Conservation (phyloP, 768 basidiomycete genomes). For the Coprinopsis strossmayeri region DNA sequence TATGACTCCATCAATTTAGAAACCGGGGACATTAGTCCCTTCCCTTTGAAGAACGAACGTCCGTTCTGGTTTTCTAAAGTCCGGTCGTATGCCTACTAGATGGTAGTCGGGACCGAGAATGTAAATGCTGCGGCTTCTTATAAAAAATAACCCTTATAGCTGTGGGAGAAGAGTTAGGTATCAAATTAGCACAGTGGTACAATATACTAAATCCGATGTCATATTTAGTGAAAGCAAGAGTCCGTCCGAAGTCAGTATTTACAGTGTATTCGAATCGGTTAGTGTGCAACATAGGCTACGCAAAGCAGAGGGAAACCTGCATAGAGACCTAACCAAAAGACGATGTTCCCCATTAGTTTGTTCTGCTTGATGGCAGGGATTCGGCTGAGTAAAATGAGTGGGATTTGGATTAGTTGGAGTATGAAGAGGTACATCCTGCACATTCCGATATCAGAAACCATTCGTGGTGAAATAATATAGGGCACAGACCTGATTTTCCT, state of each 20-base stretch:
- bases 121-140: too few relatives aligned
- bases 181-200: too few relatives aligned
- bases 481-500: conserved; percentile 73
- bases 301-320: conserved; percentile 92
- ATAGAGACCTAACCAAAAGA: conserved; percentile 93
- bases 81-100: conserved; percentile 43
- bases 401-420: conserved; percentile 78
- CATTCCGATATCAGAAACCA: too few relatives aligned
- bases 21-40: conserved; percentile 62
- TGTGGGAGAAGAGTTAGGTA: too few relatives aligned
- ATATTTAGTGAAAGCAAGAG: too few relatives aligned
- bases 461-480: too few relatives aligned
- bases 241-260: too few relatives aligned
- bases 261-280: too few relatives aligned
- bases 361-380: conserved; percentile 74
- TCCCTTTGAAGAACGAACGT: conserved; percentile 76
- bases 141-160: too few relatives aligned
- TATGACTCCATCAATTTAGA: conserved; percentile 76
- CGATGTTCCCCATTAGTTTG: conserved; percentile 72
- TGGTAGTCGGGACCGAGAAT: background rate
- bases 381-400: conserved; percentile 78
- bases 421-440: conserved; percentile 88
- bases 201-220: too few relatives aligned
- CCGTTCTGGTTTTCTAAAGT: conserved; percentile 96
- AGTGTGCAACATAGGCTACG: conserved; percentile 53